Evolutionary conservation across 305 asterid genomes (phyloP), one percentile per base, ranked within the genome.

Genomic region (Petunia hybrid): DNA sequence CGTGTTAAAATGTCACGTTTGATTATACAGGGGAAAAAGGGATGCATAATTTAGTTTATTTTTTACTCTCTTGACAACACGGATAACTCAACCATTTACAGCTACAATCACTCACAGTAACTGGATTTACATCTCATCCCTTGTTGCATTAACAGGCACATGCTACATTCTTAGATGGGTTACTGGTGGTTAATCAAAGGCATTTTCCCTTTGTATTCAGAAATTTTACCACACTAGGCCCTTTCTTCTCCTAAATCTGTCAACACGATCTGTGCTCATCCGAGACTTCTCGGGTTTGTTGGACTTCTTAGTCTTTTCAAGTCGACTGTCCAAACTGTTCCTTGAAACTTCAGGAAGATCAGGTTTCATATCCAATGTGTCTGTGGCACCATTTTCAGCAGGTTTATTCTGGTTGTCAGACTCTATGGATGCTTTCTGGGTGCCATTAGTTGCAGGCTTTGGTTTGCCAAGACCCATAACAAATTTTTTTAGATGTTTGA

Each of bases 261-360:
- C 99, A 1, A 95, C 90, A 8, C 89, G 95, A 78, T 94, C 98
- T 8, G 97, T 95, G 83, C 98, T 95, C 99, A 94, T 95, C 75
- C 98, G 87, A 35, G 98, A 94, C 74, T 94, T 97, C 80, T 97
- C 99, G 45, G 96, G 91, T 89, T 90, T 91, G 82, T 87, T 91
- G 38, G 92, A 66, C 87, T 94, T 94, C 97, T 97, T 97, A 59
- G 97, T 88, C 87, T 94, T 94, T 87, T 97, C 99, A 60, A 97
- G 98, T 63, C 97, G 91, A 85, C 99, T 97, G 74, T 97, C 99
- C 92, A 97, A 88, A 85, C 99, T 97, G 91, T 93, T 97, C 82
- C 99, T 91, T 40, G 99, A 94, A 79, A 89, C 81, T 82, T 97
- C 99, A 0, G 98, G 93, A 86, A 83, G 85, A 80, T 92, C 93